phyloP scores from a whole-genome alignment of 352 stramenopile species.

The Phytophthora capsici region DNA sequence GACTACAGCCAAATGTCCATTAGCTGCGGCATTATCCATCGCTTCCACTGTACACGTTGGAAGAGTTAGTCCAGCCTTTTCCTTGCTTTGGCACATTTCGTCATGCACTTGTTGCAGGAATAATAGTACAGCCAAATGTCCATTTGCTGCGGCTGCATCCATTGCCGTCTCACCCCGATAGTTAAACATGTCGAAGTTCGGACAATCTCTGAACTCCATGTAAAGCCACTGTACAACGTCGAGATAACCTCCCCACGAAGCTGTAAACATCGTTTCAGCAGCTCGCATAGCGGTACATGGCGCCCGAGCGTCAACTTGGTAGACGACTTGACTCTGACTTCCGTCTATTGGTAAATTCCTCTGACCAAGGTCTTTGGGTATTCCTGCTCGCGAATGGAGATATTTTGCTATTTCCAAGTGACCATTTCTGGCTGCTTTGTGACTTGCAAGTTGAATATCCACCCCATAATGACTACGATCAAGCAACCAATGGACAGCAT shows the following conservation, averaged over 20 bases:
- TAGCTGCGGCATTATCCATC: background rate
- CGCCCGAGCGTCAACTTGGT: background rate
- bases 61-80: background rate
- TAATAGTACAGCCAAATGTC: background rate
- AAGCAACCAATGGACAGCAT: background rate
- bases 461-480: background rate
- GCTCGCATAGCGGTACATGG: background rate
- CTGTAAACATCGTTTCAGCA: background rate
- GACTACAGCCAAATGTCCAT: background rate
- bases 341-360: background rate
- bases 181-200: background rate
- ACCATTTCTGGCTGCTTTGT: background rate
- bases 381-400: background rate
- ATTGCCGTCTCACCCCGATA: background rate
- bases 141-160: background rate
- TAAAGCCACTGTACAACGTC: background rate
- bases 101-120: background rate
- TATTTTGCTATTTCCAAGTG: constrained; percentile 3
- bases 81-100: background rate
- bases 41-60: background rate
- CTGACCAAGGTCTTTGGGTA: background rate
- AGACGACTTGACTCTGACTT: background rate
- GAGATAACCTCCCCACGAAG: background rate
- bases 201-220: background rate
- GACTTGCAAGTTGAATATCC: background rate